Base-by-base conservation (phyloP, 2,329 filamentous ascomycete genomes). In the Trichophyton schoenleinii region DNA sequence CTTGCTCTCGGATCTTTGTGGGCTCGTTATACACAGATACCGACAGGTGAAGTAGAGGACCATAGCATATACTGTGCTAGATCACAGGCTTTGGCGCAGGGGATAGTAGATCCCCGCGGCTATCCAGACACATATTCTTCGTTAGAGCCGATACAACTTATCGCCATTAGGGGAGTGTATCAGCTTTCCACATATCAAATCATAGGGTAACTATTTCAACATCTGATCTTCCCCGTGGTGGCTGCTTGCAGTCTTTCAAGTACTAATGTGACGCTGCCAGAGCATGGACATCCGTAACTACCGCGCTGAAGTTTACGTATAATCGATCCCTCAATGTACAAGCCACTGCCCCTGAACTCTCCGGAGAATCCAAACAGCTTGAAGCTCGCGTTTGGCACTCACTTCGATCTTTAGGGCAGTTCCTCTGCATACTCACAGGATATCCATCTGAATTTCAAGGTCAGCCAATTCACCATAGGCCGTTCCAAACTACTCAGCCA, bases 1-100 rank as follows among this genome's bases (percentile, higher is more conserved):
- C 75, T 77, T 61, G 75, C 74, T 18, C 73, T 77, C 42, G 74
- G 72, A 7, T 68, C 74, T 18, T 67, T 69, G 25, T 71, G 72
- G 61, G 69, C 69, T 13, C 67, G 71, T 62, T 66, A 73, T 46
- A 67, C 64, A 2, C 62, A 67, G 58, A 67, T 68, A 3, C 63
- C 68, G 1, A 68, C 67, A 66, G 64, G 59, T 22, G 66, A 64
- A 18, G 65, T 70, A 59, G 67, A 69, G n/a, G 64, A 66, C 22
- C 72, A 76, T 64, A 22, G 71, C 13, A 53, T 73, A 3, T 77
- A 75, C 62, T 71, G 75, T 58, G 68, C 70, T 18, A 66, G 73
- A 41, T 74, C 73, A 31, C 68, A 69, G 53, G 57, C 66, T 1
- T 61, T 76, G 38, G 70, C 68, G 22, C 60, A 73, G 49, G 64